Evolutionary conservation across 208 protist species (phyloP).

Genomic region (Acanthamoeba quina): DNA sequence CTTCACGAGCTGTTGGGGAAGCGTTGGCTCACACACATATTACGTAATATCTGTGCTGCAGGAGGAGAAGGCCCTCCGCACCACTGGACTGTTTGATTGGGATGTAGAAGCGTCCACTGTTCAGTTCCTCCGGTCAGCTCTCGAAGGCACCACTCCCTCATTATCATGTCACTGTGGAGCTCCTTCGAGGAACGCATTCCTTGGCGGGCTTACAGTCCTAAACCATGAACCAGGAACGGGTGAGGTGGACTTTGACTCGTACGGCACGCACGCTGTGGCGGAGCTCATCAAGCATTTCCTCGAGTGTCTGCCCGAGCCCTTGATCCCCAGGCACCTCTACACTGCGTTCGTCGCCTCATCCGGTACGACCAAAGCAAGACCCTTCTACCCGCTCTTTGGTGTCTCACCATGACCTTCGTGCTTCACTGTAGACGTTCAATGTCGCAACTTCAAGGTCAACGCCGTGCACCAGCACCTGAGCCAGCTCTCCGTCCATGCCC

Average conservation of each 20-base stretch:
- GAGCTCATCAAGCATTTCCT: slow-evolving; percentile 19
- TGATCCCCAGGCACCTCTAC: not conserved
- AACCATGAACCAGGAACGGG: not conserved
- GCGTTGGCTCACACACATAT: not conserved
- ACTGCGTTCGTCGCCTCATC: not conserved
- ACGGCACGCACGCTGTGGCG: not conserved
- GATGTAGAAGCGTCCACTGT: not conserved
- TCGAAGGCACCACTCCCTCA: not conserved
- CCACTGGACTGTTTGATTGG: not conserved
- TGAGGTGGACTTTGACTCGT: not conserved
- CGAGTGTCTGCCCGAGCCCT: slow-evolving; percentile 7
- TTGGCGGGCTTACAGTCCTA: not conserved
- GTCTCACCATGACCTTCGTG: not conserved
- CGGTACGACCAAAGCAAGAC: not conserved
- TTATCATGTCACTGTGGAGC: not conserved
- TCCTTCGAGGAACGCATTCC: no score
- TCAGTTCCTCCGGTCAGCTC: not conserved
- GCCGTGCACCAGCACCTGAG: not conserved
- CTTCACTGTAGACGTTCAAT: not conserved
- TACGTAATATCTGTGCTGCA: not conserved
- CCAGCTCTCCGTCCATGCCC: not conserved
- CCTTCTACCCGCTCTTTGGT: not conserved
- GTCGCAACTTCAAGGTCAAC: not conserved
- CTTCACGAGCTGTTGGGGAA: not conserved
- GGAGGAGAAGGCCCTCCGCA: slow-evolving; percentile 26